These are phyloP conservation scores for Acanthamoeba sp. DNA, from an alignment of 208 protist genomes.

Conservation along the genomic window DNA sequence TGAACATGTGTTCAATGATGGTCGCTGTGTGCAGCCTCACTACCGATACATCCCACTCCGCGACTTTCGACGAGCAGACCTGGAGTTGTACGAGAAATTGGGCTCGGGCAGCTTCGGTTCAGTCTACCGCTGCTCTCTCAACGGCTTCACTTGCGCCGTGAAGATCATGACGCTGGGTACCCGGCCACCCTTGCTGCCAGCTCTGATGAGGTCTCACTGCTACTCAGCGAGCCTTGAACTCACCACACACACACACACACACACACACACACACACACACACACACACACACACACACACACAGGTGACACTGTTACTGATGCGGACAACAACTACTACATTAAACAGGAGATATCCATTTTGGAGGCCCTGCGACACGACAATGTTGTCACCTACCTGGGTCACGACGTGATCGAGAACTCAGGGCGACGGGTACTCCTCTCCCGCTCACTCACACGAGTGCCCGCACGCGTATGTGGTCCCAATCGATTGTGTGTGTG, in stretches of 20 bases:
- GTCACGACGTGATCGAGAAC: slow-evolving; percentile 30
- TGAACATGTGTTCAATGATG: too few relatives aligned
- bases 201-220: background rate
- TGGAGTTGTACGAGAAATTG: slow-evolving; percentile 63
- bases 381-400: slow-evolving; percentile 69
- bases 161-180: slow-evolving; percentile 58
- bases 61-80: slow-evolving; percentile 22
- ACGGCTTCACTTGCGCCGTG: slow-evolving; percentile 64
- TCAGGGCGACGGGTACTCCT: background rate
- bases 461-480: background rate
- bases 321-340: slow-evolving; percentile 31
- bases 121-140: slow-evolving; percentile 51
- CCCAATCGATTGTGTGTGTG: background rate
- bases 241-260: too few relatives aligned
- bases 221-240: too few relatives aligned
- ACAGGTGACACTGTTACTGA: background rate
- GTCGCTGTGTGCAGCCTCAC: background rate
- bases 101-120: slow-evolving; percentile 62
- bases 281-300: too few relatives aligned
- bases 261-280: too few relatives aligned
- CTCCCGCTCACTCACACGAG: background rate
- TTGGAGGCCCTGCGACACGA: slow-evolving; percentile 53
- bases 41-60: slow-evolving; percentile 44
- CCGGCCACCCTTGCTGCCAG: too few relatives aligned
- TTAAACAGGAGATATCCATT: slow-evolving; percentile 65